A percentile compares a stretch with the other conserved stretches of the same genome.
These are phyloP conservation scores for Coniferiporia sulphurascens DNA, from an alignment of 1,284 basidiomycete genomes.

Conservation along the genomic window DNA sequence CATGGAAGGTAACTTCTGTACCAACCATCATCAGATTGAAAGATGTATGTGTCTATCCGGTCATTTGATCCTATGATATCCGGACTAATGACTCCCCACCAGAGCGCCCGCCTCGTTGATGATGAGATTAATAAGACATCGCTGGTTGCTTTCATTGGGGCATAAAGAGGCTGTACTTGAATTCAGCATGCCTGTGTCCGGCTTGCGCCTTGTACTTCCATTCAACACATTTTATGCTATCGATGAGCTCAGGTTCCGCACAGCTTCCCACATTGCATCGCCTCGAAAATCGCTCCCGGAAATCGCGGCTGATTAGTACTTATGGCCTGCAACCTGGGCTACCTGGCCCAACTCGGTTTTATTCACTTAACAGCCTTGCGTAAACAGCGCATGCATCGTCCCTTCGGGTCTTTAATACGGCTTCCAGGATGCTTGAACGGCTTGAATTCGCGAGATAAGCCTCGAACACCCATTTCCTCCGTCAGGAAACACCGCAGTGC, in stretches of 20 bases:
- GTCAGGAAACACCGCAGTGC: too few relatives aligned
- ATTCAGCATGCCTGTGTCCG: not conserved
- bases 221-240: not conserved
- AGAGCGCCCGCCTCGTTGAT: constrained; percentile 57
- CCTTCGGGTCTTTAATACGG: not conserved
- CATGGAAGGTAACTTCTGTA: constrained; percentile 60
- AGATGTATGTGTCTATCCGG: constrained; percentile 38
- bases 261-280: not conserved
- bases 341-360: too few relatives aligned
- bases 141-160: constrained; percentile 3
- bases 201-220: not conserved
- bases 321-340: not conserved
- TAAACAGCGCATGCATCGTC: not conserved
- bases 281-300: too few relatives aligned
- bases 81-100: constrained; percentile 12
- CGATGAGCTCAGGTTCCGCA: not conserved
- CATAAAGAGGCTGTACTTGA: constrained; percentile 12
- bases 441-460: not conserved
- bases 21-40: constrained; percentile 72
- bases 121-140: constrained; percentile 34
- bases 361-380: not conserved
- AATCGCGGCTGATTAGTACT: too few relatives aligned
- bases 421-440: not conserved
- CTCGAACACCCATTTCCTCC: not conserved
- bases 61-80: constrained; percentile 1